A percentile compares a stretch with the other conserved stretches of the same genome.
phyloP scores from a whole-genome alignment of 2,329 filamentous ascomycete genomes.

The Aspergillus bombycis region DNA sequence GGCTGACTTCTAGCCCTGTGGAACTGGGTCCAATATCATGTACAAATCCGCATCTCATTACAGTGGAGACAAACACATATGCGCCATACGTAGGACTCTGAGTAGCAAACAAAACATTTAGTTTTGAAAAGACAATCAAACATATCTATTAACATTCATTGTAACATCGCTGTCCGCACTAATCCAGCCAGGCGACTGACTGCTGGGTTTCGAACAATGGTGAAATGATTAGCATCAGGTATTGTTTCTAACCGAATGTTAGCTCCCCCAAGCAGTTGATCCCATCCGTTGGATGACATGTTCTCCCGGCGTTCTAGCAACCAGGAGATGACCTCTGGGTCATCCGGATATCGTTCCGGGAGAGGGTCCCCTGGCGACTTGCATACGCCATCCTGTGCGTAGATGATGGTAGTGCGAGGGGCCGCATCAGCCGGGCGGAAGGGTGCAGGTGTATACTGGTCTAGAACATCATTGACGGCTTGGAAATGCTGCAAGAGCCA shows the following conservation, averaged over 20 bases:
- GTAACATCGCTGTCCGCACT: background rate
- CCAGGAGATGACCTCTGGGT: conserved; percentile 53
- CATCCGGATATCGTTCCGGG: conserved; percentile 43
- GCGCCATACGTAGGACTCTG: too few relatives aligned
- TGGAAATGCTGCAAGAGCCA: conserved; percentile 56
- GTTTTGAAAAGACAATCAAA: too few relatives aligned
- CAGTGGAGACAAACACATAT: too few relatives aligned
- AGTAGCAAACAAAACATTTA: too few relatives aligned
- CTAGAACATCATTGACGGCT: background rate
- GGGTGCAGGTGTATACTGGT: background rate
- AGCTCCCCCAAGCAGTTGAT: conserved; percentile 43
- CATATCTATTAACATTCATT: background rate
- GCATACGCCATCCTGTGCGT: conserved; percentile 2
- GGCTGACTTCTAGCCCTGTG: too few relatives aligned
- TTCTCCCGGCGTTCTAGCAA: conserved; percentile 51
- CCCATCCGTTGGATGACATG: conserved; percentile 52
- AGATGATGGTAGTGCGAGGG: background rate
- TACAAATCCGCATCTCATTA: too few relatives aligned
- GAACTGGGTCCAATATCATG: too few relatives aligned
- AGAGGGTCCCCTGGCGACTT: conserved; percentile 29
- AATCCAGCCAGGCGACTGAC: background rate
- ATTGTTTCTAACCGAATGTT: conserved; percentile 33
- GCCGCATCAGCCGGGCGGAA: background rate
- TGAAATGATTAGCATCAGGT: conserved; percentile 37
- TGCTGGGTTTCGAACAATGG: conserved; percentile 18